These are phyloP conservation scores for Acorus calamus DNA, from an alignment of 106 monocot species.

Conservation along the genomic window DNA sequence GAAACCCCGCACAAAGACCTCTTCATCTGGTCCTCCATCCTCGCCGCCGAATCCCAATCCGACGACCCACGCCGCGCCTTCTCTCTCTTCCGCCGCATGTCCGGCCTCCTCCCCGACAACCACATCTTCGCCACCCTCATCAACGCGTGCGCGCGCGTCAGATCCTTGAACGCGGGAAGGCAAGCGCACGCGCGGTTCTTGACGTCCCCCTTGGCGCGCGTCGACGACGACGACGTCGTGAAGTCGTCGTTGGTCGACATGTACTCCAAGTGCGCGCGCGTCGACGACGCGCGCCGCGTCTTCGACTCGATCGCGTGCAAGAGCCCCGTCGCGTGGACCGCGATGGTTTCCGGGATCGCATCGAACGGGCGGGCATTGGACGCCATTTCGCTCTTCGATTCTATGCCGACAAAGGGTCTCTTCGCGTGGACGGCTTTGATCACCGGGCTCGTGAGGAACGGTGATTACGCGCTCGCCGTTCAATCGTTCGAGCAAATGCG, in stretches of 20 bases:
- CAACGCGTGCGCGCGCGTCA: conserved; percentile 38
- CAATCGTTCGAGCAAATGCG: conserved; percentile 57
- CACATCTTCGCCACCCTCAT: conserved; percentile 34
- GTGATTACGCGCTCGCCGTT: conserved; percentile 23
- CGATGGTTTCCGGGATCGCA: conserved; percentile 74
- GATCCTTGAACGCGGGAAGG: conserved; percentile 25
- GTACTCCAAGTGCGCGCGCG: conserved; percentile 56
- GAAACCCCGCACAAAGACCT: conserved; percentile 39
- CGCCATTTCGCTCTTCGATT: conserved; percentile 40
- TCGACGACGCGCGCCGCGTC: conserved; percentile 50
- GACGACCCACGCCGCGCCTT: conserved; percentile 16
- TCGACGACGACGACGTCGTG: conserved; percentile 34
- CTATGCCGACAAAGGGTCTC: conserved; percentile 31
- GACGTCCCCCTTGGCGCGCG: conserved; percentile 12
- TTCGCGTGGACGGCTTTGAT: conserved; percentile 74
- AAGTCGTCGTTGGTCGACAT: conserved; percentile 68
- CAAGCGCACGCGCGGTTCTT: conserved; percentile 53
- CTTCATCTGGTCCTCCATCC: conserved; percentile 35
- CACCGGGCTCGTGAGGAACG: conserved; percentile 51
- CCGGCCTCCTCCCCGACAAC: conserved; percentile 5
- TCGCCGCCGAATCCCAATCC: conserved; percentile 42
- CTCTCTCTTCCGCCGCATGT: conserved; percentile 35
- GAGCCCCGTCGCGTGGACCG: conserved; percentile 52
- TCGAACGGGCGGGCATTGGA: conserved; percentile 28
- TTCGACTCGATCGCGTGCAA: conserved; percentile 37